phyloP scores from a whole-genome alignment of 768 basidiomycete genomes.

The Neoboletus subvelutipes region DNA sequence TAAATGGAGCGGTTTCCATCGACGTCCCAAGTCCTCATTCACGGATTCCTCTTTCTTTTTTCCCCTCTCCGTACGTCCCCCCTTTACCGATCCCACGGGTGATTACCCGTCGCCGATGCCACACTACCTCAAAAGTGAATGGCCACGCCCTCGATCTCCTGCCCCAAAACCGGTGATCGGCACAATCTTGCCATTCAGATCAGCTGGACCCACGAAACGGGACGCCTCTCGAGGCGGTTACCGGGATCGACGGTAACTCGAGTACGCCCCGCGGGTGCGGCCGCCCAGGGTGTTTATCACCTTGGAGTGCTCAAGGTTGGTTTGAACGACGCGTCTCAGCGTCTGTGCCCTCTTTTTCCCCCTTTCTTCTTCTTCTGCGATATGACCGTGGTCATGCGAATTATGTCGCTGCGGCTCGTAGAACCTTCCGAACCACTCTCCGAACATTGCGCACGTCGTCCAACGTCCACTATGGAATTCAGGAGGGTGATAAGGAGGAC shows the following conservation, averaged over 20 bases:
- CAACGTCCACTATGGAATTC: slow-evolving; percentile 51
- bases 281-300: slow-evolving; percentile 59
- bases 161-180: slow-evolving; percentile 48
- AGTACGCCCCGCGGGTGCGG: slow-evolving; percentile 39
- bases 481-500: slow-evolving; percentile 54
- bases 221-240: slow-evolving; percentile 41
- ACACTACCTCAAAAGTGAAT: slow-evolving; percentile 50
- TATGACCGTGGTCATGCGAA: neutral
- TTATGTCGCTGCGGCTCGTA: slow-evolving; percentile 51
- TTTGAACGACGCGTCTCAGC: neutral
- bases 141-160: slow-evolving; percentile 52
- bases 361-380: neutral
- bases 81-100: slow-evolving; percentile 52
- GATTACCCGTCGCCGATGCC: slow-evolving; percentile 45
- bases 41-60: too few species aligned
- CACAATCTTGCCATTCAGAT: slow-evolving; percentile 62
- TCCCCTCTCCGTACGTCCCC: slow-evolving; percentile 42
- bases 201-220: slow-evolving; percentile 49
- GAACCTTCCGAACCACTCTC: slow-evolving; percentile 43
- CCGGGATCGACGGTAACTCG: slow-evolving; percentile 41
- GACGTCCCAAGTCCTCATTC: neutral
- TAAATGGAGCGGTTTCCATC: slow-evolving; percentile 20
- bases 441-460: slow-evolving; percentile 53
- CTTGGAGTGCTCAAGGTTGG: slow-evolving; percentile 58
- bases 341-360: too few species aligned